A percentile compares a stretch with the other conserved stretches of the same genome.
phyloP scores from a whole-genome alignment of 2,329 filamentous ascomycete genomes.

The Remersonia thermophila region DNA sequence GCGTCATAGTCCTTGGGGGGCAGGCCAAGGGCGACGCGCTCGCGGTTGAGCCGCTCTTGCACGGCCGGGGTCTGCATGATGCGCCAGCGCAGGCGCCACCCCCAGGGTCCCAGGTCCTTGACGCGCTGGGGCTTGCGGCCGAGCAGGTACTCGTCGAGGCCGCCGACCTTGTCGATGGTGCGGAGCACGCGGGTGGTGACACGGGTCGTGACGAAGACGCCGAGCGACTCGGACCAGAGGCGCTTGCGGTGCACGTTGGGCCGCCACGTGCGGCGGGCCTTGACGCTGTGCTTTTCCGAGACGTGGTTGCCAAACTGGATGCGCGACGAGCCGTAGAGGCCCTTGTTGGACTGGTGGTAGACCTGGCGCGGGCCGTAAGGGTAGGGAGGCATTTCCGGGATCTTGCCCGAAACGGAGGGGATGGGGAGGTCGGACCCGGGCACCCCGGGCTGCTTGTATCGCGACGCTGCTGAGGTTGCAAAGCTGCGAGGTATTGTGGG shows the following conservation, averaged over 20 bases:
- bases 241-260: slow-evolving; percentile 61
- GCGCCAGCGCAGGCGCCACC: slow-evolving; percentile 82
- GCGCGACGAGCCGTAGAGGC: slow-evolving; percentile 56
- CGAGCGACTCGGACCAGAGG: slow-evolving; percentile 52
- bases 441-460: slow-evolving; percentile 18
- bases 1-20: slow-evolving; percentile 30
- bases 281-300: slow-evolving; percentile 52
- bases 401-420: slow-evolving; percentile 30
- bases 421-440: slow-evolving; percentile 25
- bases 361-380: slow-evolving; percentile 57
- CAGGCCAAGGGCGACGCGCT: slow-evolving; percentile 56
- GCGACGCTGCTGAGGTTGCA: slow-evolving; percentile 20
- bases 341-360: slow-evolving; percentile 71
- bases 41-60: slow-evolving; percentile 49
- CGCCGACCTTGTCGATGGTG: slow-evolving; percentile 73
- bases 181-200: slow-evolving; percentile 58
- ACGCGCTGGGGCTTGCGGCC: slow-evolving; percentile 66
- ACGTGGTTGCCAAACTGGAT: slow-evolving; percentile 75
- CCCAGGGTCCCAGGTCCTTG: slow-evolving; percentile 75
- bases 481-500: slow-evolving; percentile 24
- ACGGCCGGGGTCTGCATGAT: slow-evolving; percentile 67
- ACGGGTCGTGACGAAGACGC: slow-evolving; percentile 51
- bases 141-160: slow-evolving; percentile 82
- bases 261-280: slow-evolving; percentile 60
- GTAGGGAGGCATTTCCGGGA: slow-evolving; percentile 45